These are phyloP conservation scores for Skeletonema potamos DNA, from an alignment of 108 stramenopile genomes.

Conservation along the genomic window DNA sequence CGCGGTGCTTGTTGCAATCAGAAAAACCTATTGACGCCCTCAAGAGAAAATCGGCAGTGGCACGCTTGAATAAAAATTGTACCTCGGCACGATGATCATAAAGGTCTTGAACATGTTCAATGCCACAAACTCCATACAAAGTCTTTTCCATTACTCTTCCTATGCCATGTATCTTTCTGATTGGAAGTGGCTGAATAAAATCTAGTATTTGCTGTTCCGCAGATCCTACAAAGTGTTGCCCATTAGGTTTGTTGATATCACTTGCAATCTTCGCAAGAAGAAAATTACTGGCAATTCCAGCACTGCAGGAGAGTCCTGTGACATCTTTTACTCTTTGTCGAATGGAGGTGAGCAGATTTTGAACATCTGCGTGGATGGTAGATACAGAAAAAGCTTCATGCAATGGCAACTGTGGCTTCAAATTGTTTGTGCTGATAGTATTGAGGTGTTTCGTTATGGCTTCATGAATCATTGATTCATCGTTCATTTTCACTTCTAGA, in stretches of 20 bases:
- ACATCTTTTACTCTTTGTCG: conserved; percentile 57
- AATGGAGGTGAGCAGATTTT: conserved; percentile 61
- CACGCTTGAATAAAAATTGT: conserved; percentile 61
- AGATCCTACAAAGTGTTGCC: conserved; percentile 85
- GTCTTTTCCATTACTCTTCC: conserved; percentile 93
- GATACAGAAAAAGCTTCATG: conserved; percentile 15
- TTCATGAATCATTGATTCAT: conserved; percentile 41
- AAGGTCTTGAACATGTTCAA: conserved; percentile 84
- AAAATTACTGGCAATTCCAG: conserved; percentile 89
- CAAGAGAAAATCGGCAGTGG: conserved; percentile 70
- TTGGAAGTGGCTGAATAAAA: conserved; percentile 75
- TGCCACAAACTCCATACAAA: conserved; percentile 60
- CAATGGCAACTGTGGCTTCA: not conserved
- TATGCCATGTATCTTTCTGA: conserved; percentile 86
- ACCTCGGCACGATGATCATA: conserved; percentile 70
- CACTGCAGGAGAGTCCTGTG: conserved; percentile 92
- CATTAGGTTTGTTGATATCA: conserved; percentile 96
- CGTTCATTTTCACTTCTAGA: conserved; percentile 43
- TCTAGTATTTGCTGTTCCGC: conserved; percentile 52
- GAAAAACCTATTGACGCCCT: conserved; percentile 72
- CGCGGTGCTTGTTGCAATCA: conserved; percentile 4
- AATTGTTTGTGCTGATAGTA: not conserved
- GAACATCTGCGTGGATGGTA: conserved; percentile 33
- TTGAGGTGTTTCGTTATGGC: conserved; percentile 20
- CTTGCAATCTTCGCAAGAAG: conserved; percentile 93